Evolutionary conservation across 805 yeast species (phyloP).

Genomic region (Kuraishia molischiana): DNA sequence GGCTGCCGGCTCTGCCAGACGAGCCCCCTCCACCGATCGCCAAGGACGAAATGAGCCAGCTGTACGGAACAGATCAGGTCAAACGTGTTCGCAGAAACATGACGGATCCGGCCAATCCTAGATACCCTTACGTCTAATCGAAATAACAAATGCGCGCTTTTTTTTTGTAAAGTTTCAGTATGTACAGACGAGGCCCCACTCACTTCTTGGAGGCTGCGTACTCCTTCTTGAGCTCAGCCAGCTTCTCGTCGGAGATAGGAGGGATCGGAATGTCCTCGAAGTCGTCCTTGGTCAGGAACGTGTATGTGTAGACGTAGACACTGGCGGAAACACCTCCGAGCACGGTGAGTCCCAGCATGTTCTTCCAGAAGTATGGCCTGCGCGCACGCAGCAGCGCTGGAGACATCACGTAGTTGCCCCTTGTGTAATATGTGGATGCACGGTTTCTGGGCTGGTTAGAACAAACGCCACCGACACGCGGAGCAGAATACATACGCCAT

Average conservation of each 20-base stretch:
- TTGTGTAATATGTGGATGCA: conserved; percentile 26
- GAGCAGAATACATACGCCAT: conserved; percentile 1
- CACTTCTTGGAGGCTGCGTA: conserved; percentile 41
- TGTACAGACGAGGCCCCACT: no score
- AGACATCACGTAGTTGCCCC: conserved; percentile 58
- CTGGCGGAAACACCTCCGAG: conserved; percentile 59
- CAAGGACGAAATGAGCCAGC: background rate
- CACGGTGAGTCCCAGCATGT: conserved; percentile 50
- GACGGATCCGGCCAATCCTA: background rate
- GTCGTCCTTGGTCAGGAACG: conserved; percentile 64
- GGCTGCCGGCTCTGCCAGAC: background rate
- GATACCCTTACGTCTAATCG: background rate
- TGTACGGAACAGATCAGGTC: background rate
- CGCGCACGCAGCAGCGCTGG: conserved; percentile 91
- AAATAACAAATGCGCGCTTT: no score
- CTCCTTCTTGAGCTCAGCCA: conserved; percentile 62
- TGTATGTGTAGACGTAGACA: conserved; percentile 57
- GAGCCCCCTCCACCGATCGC: background rate
- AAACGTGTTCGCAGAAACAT: background rate
- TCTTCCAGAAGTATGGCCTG: conserved; percentile 73
- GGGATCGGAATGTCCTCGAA: conserved; percentile 92
- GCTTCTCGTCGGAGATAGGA: conserved; percentile 73
- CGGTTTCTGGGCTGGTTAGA: conserved; percentile 5
- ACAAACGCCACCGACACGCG: no score
- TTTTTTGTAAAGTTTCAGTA: no score